phyloP scores from a whole-genome alignment of 23 red algal genomes.

The Gracilariopsis chorda region DNA sequence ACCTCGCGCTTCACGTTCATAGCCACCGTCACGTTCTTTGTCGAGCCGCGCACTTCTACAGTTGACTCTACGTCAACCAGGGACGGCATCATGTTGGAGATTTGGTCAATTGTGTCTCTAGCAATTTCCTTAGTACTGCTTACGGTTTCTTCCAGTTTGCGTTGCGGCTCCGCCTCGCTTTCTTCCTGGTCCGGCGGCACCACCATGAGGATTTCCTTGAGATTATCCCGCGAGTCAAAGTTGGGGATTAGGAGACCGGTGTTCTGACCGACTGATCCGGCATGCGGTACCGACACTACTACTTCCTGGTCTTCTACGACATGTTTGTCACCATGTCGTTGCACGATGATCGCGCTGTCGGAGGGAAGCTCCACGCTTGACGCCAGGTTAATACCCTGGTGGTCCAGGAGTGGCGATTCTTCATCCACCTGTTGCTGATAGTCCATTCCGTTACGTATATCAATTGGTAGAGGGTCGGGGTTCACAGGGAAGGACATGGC shows the following conservation, averaged over 20 bases:
- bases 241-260: slow-evolving; percentile 2
- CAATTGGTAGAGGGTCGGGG: background rate
- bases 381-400: background rate
- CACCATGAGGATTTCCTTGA: background rate
- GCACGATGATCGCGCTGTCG: background rate
- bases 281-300: background rate
- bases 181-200: slow-evolving; percentile 16
- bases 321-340: slow-evolving; percentile 6
- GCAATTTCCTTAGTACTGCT: background rate
- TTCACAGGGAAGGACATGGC: slow-evolving; percentile 30
- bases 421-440: background rate
- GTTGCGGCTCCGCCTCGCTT: background rate
- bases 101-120: background rate
- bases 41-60: background rate
- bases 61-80: background rate
- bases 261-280: background rate
- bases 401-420: background rate
- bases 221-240: slow-evolving; percentile 20
- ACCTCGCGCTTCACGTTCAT: slow-evolving; percentile 41
- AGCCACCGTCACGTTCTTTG: slow-evolving; percentile 26
- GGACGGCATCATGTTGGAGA: background rate
- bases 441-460: background rate
- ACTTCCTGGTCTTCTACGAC: slow-evolving; percentile 17
- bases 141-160: background rate
- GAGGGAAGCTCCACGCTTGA: background rate